Percentiles rank a stretch among this genome's conserved stretches.
Evolutionary conservation across 2,329 filamentous ascomycete species (phyloP).

Genomic region (Neofusicoccum sp.): DNA sequence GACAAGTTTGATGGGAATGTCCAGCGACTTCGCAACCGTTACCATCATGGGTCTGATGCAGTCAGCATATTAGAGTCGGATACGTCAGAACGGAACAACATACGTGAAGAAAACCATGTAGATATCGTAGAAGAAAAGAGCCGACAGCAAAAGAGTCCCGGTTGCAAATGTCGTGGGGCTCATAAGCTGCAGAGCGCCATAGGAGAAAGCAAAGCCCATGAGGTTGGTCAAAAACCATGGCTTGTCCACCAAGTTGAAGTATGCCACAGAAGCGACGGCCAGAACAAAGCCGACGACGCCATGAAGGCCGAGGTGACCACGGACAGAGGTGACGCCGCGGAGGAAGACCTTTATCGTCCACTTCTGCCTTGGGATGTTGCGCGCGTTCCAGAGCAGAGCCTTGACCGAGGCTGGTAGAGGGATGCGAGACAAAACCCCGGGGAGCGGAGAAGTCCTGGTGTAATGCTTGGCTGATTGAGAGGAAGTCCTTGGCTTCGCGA

Average conservation of each 20-base stretch:
- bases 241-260: constrained; percentile 62
- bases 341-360: constrained; percentile 54
- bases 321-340: constrained; percentile 50
- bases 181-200: constrained; percentile 76
- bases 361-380: constrained; percentile 50
- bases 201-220: constrained; percentile 83
- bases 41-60: constrained; percentile 67
- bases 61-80: constrained; percentile 8
- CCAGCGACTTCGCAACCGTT: constrained; percentile 81
- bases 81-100: constrained; percentile 32
- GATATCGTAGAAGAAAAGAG: constrained; percentile 92
- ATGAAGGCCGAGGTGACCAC: constrained; percentile 54
- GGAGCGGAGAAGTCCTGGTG: constrained; percentile 47
- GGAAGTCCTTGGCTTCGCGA: neutral
- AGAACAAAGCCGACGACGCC: constrained; percentile 57
- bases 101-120: constrained; percentile 85
- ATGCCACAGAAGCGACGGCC: constrained; percentile 57
- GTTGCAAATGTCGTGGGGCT: constrained; percentile 86
- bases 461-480: neutral
- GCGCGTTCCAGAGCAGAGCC: constrained; percentile 49
- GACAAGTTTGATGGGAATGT: constrained; percentile 89
- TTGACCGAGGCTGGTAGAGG: constrained; percentile 41
- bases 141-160: constrained; percentile 71
- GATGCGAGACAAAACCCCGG: constrained; percentile 49
- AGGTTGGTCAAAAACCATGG: constrained; percentile 78